Evolutionary conservation across 225 moss, liverwort and hornwort genomes (phyloP).

Genomic region (Sphagnum tenellum): DNA sequence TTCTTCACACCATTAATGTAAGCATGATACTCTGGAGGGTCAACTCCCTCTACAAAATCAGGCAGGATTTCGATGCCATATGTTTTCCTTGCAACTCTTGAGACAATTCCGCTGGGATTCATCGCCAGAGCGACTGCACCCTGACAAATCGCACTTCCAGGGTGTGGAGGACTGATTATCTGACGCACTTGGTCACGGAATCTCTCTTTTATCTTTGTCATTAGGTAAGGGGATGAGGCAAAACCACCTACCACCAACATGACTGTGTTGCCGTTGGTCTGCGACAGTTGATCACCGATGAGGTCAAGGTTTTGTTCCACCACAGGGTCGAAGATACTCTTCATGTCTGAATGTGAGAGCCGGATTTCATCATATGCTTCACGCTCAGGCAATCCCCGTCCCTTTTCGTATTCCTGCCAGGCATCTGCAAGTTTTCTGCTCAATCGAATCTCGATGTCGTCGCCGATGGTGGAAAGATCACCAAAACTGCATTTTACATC

Average conservation of each 20-base stretch:
- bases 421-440: conserved; percentile 16
- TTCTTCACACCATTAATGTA: conserved; percentile 25
- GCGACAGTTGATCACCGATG: conserved; percentile 23
- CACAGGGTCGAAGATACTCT: conserved; percentile 34
- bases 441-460: conserved; percentile 11
- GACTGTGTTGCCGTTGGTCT: conserved; percentile 9
- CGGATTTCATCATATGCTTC: conserved; percentile 29
- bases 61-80: conserved; percentile 26
- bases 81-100: conserved; percentile 30
- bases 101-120: conserved; percentile 20
- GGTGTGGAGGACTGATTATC: conserved; percentile 39
- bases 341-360: conserved; percentile 27
- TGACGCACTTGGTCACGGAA: conserved; percentile 20
- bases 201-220: conserved; percentile 26
- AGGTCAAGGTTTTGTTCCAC: conserved; percentile 23
- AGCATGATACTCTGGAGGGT: conserved; percentile 7
- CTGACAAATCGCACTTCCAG: conserved; percentile 45
- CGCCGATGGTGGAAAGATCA: neutral
- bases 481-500: conserved; percentile 27
- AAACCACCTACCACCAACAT: conserved; percentile 63
- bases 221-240: conserved; percentile 46
- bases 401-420: conserved; percentile 28
- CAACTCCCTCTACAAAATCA: conserved; percentile 10
- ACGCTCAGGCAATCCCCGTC: neutral
- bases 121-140: conserved; percentile 50